Conservation (phyloP, 2,329 filamentous ascomycete species). For the Lecanicillium sp. region DNA sequence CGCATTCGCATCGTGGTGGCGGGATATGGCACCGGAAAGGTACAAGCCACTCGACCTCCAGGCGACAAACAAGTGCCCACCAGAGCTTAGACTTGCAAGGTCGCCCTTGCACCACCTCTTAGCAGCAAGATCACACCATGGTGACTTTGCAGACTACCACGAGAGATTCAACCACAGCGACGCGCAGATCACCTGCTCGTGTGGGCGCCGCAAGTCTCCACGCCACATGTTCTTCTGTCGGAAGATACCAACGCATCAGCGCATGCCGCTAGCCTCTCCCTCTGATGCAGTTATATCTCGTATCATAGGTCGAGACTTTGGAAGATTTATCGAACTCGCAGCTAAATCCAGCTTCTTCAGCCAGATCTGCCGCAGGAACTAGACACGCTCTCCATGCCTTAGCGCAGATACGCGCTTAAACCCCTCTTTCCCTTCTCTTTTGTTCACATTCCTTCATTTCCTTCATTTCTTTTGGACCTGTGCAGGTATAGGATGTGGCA, state of each 20-base stretch:
- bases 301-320: background rate
- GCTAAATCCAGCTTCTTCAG: background rate
- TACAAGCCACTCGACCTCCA: slow-evolving; percentile 7
- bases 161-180: background rate
- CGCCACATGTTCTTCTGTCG: slow-evolving; percentile 14
- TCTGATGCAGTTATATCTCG: background rate
- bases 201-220: slow-evolving; percentile 1
- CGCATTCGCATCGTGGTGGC: slow-evolving; percentile 10
- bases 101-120: background rate
- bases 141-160: background rate
- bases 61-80: slow-evolving; percentile 5
- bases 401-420: background rate
- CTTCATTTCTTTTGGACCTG: background rate
- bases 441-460: background rate
- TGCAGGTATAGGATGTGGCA: background rate
- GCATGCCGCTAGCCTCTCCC: background rate
- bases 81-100: slow-evolving; percentile 12
- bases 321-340: background rate
- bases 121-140: background rate
- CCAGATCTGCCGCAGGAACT: background rate
- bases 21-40: slow-evolving; percentile 2
- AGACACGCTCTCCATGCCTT: too few relatives aligned
- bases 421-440: background rate
- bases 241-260: slow-evolving; percentile 7
- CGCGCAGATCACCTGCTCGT: background rate